A percentile compares a stretch with the other conserved stretches of the same genome.
Conservation (phyloP, 2,329 filamentous ascomycete genomes). For the Chaetomiaceae sp. region DNA sequence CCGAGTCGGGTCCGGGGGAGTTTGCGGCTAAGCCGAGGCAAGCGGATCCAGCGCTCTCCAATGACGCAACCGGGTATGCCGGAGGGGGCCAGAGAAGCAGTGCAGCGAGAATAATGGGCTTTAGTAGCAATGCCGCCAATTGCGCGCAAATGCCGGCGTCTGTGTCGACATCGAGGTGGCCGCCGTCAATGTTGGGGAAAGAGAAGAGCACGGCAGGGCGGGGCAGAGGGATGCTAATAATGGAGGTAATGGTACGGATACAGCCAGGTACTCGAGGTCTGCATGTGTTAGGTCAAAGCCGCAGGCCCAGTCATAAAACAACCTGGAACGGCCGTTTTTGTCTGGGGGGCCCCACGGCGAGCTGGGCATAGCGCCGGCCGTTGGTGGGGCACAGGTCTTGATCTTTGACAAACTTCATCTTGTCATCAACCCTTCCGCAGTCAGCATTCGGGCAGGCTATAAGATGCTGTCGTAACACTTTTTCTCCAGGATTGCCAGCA, state of each 20-base stretch:
- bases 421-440: too few relatives aligned
- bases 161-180: slow-evolving; percentile 8
- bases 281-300: too few relatives aligned
- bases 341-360: too few relatives aligned
- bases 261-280: slow-evolving; percentile 1
- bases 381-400: too few relatives aligned
- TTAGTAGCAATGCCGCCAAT: slow-evolving; percentile 10
- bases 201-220: slow-evolving; percentile 2
- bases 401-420: too few relatives aligned
- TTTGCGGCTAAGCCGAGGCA: slow-evolving; percentile 25
- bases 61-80: slow-evolving; percentile 25
- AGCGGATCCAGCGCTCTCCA: slow-evolving; percentile 21
- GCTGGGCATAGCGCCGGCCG: too few relatives aligned
- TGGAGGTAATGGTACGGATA: too few relatives aligned
- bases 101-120: not conserved
- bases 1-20: slow-evolving; percentile 10
- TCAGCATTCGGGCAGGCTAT: too few relatives aligned
- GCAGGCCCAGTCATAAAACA: too few relatives aligned
- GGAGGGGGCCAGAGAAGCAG: not conserved
- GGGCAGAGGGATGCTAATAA: slow-evolving; percentile 7
- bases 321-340: too few relatives aligned
- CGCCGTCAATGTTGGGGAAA: not conserved
- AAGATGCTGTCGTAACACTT: too few relatives aligned
- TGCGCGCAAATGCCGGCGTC: slow-evolving; percentile 2
- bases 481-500: too few relatives aligned